Evolutionary conservation across 1,139 yeast species (phyloP).

Genomic region (Suhomyces choctaworum): DNA sequence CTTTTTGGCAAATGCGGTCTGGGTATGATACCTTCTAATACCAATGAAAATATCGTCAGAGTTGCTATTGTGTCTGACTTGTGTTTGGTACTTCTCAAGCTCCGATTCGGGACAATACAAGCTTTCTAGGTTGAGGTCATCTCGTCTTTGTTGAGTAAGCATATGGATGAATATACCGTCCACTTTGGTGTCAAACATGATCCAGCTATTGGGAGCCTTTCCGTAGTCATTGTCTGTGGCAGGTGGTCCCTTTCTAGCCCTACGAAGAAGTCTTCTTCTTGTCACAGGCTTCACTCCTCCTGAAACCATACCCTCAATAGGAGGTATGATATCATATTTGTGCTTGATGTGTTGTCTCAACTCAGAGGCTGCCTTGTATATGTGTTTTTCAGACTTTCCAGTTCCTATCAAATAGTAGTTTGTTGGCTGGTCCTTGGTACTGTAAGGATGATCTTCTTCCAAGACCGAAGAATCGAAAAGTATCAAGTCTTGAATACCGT

Average conservation of each 20-base stretch:
- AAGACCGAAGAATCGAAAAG: slow-evolving; percentile 51
- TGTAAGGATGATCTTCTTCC: slow-evolving; percentile 44
- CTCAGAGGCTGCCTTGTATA: slow-evolving; percentile 68
- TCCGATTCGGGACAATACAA: slow-evolving; percentile 59
- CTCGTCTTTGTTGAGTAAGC: slow-evolving; percentile 67
- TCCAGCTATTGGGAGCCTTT: slow-evolving; percentile 69
- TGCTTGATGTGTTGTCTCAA: slow-evolving; percentile 44
- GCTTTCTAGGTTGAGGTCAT: slow-evolving; percentile 66
- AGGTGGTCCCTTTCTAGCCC: slow-evolving; percentile 55
- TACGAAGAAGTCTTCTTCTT: slow-evolving; percentile 61
- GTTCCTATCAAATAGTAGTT: slow-evolving; percentile 66
- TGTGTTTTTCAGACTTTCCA: slow-evolving; percentile 77
- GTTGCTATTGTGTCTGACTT: slow-evolving; percentile 13
- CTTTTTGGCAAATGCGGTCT: slow-evolving; percentile 17
- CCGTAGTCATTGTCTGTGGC: slow-evolving; percentile 62
- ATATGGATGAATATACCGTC: slow-evolving; percentile 71
- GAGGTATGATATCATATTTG: slow-evolving; percentile 40
- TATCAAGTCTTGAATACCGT: slow-evolving; percentile 63
- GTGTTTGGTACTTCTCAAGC: slow-evolving; percentile 25
- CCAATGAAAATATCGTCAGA: slow-evolving; percentile 53
- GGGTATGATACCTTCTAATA: slow-evolving; percentile 42
- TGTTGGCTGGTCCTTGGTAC: slow-evolving; percentile 32
- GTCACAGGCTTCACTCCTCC: slow-evolving; percentile 57
- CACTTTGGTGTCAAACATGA: slow-evolving; percentile 66
- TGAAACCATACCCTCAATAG: slow-evolving; percentile 71